Evolutionary conservation across 1,139 yeast genomes (phyloP).

Genomic region (Kodamaea anthophila): DNA sequence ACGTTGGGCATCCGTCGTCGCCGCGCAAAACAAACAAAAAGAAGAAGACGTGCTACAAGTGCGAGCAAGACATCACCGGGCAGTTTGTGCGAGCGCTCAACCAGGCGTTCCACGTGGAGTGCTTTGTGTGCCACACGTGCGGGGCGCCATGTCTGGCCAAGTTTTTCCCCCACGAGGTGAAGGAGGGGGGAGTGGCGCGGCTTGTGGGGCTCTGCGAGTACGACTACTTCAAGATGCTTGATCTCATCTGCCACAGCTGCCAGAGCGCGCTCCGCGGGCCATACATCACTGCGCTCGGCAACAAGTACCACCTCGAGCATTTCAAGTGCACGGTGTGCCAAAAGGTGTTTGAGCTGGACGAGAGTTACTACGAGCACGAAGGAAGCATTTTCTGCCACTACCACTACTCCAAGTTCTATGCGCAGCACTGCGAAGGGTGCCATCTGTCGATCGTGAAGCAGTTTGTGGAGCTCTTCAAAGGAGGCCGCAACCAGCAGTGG

Average conservation of each 20-base stretch:
- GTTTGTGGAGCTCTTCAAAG: slow-evolving; percentile 85
- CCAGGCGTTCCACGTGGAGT: slow-evolving; percentile 74
- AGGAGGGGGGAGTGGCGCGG: slow-evolving; percentile 22
- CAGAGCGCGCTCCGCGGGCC: slow-evolving; percentile 85
- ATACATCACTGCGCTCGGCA: slow-evolving; percentile 88
- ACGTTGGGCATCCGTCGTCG: slow-evolving; percentile 2
- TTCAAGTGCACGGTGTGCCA: slow-evolving; percentile 88
- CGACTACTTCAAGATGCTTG: slow-evolving; percentile 81
- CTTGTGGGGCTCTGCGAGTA: slow-evolving; percentile 86
- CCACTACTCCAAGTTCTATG: slow-evolving; percentile 80
- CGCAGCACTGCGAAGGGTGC: slow-evolving; percentile 92
- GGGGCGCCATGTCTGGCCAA: slow-evolving; percentile 67
- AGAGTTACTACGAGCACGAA: slow-evolving; percentile 86
- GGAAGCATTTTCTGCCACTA: slow-evolving; percentile 82
- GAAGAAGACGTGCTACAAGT: slow-evolving; percentile 50
- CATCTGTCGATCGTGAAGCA: slow-evolving; percentile 86
- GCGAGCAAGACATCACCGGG: slow-evolving; percentile 65
- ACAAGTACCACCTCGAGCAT: slow-evolving; percentile 91
- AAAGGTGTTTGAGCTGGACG: slow-evolving; percentile 84
- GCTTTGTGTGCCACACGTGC: slow-evolving; percentile 84
- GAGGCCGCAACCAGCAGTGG: slow-evolving; percentile 96
- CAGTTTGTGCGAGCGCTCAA: slow-evolving; percentile 83
- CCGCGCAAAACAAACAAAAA: slow-evolving; percentile 18
- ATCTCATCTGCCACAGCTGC: slow-evolving; percentile 79
- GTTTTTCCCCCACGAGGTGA: slow-evolving; percentile 54